These are phyloP conservation scores for Chaetomium globosum DNA, from an alignment of 2,329 filamentous ascomycete genomes.

Conservation along the genomic window DNA sequence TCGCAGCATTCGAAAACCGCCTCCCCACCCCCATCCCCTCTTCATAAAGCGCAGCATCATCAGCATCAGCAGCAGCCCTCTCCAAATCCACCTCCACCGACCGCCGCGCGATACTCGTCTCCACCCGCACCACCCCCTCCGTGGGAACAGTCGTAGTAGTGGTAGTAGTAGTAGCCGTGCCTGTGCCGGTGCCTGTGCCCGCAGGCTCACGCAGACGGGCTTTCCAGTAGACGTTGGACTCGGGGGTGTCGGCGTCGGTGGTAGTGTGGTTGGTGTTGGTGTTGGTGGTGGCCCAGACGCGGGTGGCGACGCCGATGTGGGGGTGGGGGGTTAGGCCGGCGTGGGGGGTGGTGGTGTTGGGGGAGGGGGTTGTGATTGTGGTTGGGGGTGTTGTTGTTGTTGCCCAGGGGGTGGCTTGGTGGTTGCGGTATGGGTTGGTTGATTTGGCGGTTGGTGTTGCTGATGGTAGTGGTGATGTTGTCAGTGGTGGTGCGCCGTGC, in stretches of 20 bases:
- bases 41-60: not conserved
- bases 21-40: not conserved
- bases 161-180: no score
- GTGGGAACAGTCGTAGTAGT: no score
- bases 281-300: conserved; percentile 22
- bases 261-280: not conserved
- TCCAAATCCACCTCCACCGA: not conserved
- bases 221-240: not conserved
- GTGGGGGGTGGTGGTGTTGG: not conserved
- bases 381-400: not conserved
- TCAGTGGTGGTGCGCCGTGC: not conserved
- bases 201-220: not conserved
- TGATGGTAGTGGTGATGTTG: not conserved
- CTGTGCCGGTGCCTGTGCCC: no score
- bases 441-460: not conserved
- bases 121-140: conserved; percentile 25
- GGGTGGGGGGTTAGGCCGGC: no score
- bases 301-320: conserved; percentile 19
- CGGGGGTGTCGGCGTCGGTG: not conserved
- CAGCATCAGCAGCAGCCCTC: no score
- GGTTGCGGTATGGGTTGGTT: not conserved
- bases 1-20: conserved; percentile 16
- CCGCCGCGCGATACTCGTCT: conserved; percentile 29
- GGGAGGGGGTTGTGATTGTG: not conserved
- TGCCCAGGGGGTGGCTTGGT: not conserved